Conservation (phyloP, 2,329 filamentous ascomycete species). For the Penicillium brevicompactum region DNA sequence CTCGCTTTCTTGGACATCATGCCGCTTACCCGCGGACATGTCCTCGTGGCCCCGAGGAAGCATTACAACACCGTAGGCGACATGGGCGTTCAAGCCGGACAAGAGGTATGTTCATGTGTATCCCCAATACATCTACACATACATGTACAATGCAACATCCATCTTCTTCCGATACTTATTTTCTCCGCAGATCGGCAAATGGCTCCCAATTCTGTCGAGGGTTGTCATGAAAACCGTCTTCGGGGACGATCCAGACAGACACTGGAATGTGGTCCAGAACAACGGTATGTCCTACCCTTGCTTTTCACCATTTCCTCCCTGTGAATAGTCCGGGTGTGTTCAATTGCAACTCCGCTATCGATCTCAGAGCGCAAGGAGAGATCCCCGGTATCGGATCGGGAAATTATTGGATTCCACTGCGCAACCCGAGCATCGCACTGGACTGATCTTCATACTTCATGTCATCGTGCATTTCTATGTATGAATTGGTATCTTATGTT, state of each 20-base stretch:
- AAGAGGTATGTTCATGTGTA: slow-evolving; percentile 53
- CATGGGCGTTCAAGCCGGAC: slow-evolving; percentile 63
- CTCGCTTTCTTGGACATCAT: slow-evolving; percentile 93
- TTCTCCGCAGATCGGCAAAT: slow-evolving; percentile 45
- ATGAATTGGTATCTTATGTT: neutral
- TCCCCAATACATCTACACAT: neutral
- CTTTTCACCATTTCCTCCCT: slow-evolving; percentile 3
- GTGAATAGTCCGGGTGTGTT: neutral
- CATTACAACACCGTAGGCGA: slow-evolving; percentile 80
- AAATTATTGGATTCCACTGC: neutral
- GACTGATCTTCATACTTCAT: neutral
- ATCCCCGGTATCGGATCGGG: too few relatives aligned
- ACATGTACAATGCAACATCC: neutral
- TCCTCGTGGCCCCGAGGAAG: slow-evolving; percentile 75
- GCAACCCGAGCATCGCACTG: neutral
- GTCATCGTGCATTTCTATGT: neutral
- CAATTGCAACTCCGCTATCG: neutral
- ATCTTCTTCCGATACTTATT: neutral
- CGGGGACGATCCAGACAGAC: slow-evolving; percentile 47
- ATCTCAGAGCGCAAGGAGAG: neutral
- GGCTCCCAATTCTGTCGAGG: slow-evolving; percentile 60
- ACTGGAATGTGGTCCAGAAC: slow-evolving; percentile 98
- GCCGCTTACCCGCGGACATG: slow-evolving; percentile 79
- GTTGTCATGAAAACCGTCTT: slow-evolving; percentile 72
- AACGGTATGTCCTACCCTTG: slow-evolving; percentile 59